Evolutionary conservation across 2,329 filamentous ascomycete species (phyloP).

Genomic region (Xylaria sp.): DNA sequence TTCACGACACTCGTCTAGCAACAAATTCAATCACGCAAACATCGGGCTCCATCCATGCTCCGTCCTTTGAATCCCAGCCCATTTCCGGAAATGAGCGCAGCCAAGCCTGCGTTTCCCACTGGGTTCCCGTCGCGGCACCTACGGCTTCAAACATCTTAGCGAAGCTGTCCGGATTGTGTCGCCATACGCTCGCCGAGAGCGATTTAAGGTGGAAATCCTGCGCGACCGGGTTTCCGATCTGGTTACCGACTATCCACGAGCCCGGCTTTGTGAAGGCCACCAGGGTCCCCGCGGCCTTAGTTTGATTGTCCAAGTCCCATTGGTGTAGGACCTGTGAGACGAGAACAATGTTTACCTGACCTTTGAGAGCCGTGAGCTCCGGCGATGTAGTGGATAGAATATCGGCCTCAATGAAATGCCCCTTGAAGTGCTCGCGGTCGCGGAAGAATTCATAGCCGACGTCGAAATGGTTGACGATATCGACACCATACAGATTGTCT

Average conservation of each 20-base stretch:
- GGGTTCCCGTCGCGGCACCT: conserved; percentile 26
- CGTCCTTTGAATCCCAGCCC: conserved; percentile 31
- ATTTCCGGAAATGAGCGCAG: conserved; percentile 29
- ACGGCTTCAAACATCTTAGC: conserved; percentile 31
- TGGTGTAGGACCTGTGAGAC: conserved; percentile 58
- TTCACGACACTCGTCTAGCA: background rate
- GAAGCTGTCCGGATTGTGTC: conserved; percentile 22
- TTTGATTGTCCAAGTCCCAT: conserved; percentile 55
- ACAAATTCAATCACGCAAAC: background rate
- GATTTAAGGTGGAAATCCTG: background rate
- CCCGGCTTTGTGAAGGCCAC: conserved; percentile 26
- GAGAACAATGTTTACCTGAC: conserved; percentile 55
- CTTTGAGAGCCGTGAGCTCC: conserved; percentile 50
- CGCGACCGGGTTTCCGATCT: conserved; percentile 7
- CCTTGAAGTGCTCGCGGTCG: conserved; percentile 49
- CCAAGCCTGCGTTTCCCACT: conserved; percentile 35
- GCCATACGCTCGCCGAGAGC: background rate
- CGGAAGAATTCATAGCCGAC: conserved; percentile 54
- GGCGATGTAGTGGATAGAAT: conserved; percentile 45
- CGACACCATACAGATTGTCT: conserved; percentile 48
- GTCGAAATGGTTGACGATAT: conserved; percentile 51
- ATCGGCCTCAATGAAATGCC: conserved; percentile 50
- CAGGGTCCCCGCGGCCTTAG: conserved; percentile 50
- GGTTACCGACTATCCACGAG: conserved; percentile 5
- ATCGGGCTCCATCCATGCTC: conserved; percentile 26